Percentiles rank a stretch among this genome's conserved stretches.
phyloP scores from a whole-genome alignment of 2,329 filamentous ascomycete species.

The Exophiala mesophila region DNA sequence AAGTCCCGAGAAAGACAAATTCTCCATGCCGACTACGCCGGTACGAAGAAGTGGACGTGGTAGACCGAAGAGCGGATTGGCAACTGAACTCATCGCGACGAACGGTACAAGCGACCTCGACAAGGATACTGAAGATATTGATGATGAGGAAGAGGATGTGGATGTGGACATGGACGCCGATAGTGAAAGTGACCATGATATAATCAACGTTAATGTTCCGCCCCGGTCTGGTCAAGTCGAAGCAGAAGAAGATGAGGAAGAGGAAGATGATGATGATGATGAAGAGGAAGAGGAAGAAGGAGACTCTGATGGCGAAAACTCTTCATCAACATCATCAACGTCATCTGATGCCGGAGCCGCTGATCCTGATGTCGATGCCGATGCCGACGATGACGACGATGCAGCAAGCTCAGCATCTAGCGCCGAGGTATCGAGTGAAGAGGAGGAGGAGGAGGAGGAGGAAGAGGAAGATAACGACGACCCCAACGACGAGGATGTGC shows the following conservation, averaged over 20 bases:
- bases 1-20: slow-evolving; percentile 8
- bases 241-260: slow-evolving; percentile 25
- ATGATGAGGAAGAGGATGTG: slow-evolving; percentile 8
- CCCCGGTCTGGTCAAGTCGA: slow-evolving; percentile 22
- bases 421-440: not conserved
- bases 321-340: not conserved
- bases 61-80: slow-evolving; percentile 10
- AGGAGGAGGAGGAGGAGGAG: slow-evolving; percentile 12
- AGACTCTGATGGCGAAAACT: slow-evolving; percentile 1
- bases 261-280: slow-evolving; percentile 21
- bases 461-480: slow-evolving; percentile 10
- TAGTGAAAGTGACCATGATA: slow-evolving; percentile 6
- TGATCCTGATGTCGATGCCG: slow-evolving; percentile 10
- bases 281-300: slow-evolving; percentile 9
- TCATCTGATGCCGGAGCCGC: slow-evolving; percentile 5
- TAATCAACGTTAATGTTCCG: slow-evolving; percentile 4
- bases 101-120: not conserved
- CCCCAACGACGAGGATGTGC: slow-evolving; percentile 5
- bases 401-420: slow-evolving; percentile 8
- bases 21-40: slow-evolving; percentile 11
- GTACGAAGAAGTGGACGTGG: slow-evolving; percentile 21
- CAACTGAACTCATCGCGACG: not conserved
- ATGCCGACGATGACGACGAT: slow-evolving; percentile 13
- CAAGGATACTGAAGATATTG: not conserved
- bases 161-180: slow-evolving; percentile 12